Conservation (phyloP, 345 rosid species). For the Passiflora organensis region DNA sequence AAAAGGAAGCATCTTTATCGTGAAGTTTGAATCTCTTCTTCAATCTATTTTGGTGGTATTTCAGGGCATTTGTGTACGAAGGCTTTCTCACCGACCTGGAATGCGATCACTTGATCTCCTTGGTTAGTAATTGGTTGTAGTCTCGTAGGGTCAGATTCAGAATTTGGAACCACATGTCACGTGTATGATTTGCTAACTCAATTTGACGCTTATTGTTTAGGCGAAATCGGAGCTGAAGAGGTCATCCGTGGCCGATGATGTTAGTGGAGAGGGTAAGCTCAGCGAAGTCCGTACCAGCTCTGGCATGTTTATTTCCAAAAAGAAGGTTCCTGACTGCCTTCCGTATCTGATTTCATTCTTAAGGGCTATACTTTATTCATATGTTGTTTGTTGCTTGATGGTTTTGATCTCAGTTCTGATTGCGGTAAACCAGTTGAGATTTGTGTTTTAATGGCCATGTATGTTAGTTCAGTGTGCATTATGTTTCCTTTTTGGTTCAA, state of each 20-base stretch:
- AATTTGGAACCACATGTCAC: not conserved
- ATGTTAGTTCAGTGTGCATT: too few species aligned
- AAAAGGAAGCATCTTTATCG: not conserved
- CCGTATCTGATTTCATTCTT: not conserved
- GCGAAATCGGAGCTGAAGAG: conserved; percentile 89
- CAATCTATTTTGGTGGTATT: not conserved
- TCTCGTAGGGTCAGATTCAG: not conserved
- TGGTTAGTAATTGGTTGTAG: conserved; percentile 38
- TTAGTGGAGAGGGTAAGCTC: conserved; percentile 72
- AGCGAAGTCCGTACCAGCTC: conserved; percentile 94
- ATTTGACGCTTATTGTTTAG: conserved; percentile 22
- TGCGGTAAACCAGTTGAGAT: too few species aligned
- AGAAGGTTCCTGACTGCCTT: conserved; percentile 67
- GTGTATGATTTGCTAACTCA: not conserved
- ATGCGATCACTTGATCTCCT: conserved; percentile 90
- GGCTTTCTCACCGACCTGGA: conserved; percentile 88
- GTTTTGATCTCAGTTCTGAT: too few species aligned
- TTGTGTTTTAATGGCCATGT: too few species aligned
- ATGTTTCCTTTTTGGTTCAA: too few species aligned
- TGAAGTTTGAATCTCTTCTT: not conserved
- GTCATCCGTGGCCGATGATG: conserved; percentile 82
- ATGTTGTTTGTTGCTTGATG: too few species aligned
- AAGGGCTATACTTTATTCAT: too few species aligned
- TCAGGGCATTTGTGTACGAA: conserved; percentile 87
- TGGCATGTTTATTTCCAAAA: conserved; percentile 87